These are phyloP conservation scores for Exutisphaerella laricina DNA, from an alignment of 2,329 filamentous ascomycete genomes.

Conservation along the genomic window DNA sequence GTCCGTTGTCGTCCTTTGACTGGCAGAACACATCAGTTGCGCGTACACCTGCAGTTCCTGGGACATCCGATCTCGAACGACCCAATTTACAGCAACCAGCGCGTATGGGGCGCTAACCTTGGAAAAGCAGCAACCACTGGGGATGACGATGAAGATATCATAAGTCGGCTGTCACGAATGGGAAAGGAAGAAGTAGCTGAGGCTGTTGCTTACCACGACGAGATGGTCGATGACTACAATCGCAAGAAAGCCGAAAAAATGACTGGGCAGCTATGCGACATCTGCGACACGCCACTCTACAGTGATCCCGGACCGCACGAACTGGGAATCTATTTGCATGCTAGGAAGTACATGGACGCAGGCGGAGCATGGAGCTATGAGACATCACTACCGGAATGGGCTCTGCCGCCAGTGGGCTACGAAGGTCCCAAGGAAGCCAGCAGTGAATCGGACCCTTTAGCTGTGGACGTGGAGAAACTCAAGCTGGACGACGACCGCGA, in stretches of 20 bases:
- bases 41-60: slow-evolving; percentile 89
- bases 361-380: slow-evolving; percentile 81
- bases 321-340: slow-evolving; percentile 89
- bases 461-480: slow-evolving; percentile 40
- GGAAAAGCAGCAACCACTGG: slow-evolving; percentile 61
- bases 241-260: slow-evolving; percentile 89
- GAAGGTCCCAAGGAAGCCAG: slow-evolving; percentile 65
- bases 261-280: slow-evolving; percentile 73
- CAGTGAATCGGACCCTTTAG: slow-evolving; percentile 43
- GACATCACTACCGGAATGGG: slow-evolving; percentile 81
- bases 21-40: slow-evolving; percentile 87
- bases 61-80: slow-evolving; percentile 96
- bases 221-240: slow-evolving; percentile 86
- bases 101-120: slow-evolving; percentile 79
- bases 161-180: slow-evolving; percentile 78
- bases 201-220: slow-evolving; percentile 87
- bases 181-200: slow-evolving; percentile 90
- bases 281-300: slow-evolving; percentile 85
- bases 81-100: slow-evolving; percentile 92
- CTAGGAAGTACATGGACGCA: slow-evolving; percentile 78
- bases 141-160: slow-evolving; percentile 82
- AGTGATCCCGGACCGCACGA: slow-evolving; percentile 88
- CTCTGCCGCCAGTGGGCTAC: slow-evolving; percentile 67
- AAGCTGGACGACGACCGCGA: slow-evolving; percentile 16
- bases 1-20: slow-evolving; percentile 91